Conservation (phyloP, 495 filamentous ascomycete genomes). For the Xylaria intraflava region DNA sequence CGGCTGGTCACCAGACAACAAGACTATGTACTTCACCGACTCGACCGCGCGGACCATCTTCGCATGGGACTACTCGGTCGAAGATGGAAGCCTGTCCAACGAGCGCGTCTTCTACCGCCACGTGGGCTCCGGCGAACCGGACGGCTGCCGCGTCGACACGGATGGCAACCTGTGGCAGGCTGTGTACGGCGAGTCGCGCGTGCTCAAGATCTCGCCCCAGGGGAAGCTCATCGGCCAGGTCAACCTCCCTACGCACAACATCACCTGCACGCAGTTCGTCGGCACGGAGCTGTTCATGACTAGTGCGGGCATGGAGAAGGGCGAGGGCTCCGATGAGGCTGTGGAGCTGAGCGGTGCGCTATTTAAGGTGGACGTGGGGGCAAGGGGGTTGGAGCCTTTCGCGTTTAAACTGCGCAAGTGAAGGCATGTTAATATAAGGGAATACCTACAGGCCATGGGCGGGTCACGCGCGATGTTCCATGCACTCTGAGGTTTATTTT, state of each 20-base stretch:
- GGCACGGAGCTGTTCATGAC: conserved; percentile 72
- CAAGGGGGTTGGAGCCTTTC: conserved; percentile 51
- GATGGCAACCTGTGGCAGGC: conserved; percentile 72
- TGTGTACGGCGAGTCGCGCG: conserved; percentile 63
- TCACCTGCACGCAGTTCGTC: conserved; percentile 68
- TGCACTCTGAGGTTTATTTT: too few relatives aligned
- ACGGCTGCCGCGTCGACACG: conserved; percentile 67
- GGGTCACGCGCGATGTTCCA: too few relatives aligned
- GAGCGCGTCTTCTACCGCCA: conserved; percentile 61
- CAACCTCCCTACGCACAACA: conserved; percentile 57
- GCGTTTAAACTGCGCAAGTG: conserved; percentile 43
- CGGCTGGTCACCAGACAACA: conserved; percentile 61
- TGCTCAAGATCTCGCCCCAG: conserved; percentile 58
- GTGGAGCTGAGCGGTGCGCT: conserved; percentile 57
- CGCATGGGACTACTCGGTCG: conserved; percentile 60
- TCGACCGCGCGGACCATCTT: conserved; percentile 64
- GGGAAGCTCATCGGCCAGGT: conserved; percentile 63
- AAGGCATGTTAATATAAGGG: too few relatives aligned
- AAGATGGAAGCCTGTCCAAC: conserved; percentile 57
- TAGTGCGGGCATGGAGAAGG: conserved; percentile 55
- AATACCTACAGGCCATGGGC: too few relatives aligned
- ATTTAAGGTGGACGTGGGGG: conserved; percentile 63
- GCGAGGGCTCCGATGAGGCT: conserved; percentile 50
- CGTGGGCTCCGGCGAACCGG: conserved; percentile 57
- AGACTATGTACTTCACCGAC: conserved; percentile 79